These are phyloP conservation scores for Colletotrichum sp. DNA, from an alignment of 2,329 filamentous ascomycete species.

Conservation along the genomic window DNA sequence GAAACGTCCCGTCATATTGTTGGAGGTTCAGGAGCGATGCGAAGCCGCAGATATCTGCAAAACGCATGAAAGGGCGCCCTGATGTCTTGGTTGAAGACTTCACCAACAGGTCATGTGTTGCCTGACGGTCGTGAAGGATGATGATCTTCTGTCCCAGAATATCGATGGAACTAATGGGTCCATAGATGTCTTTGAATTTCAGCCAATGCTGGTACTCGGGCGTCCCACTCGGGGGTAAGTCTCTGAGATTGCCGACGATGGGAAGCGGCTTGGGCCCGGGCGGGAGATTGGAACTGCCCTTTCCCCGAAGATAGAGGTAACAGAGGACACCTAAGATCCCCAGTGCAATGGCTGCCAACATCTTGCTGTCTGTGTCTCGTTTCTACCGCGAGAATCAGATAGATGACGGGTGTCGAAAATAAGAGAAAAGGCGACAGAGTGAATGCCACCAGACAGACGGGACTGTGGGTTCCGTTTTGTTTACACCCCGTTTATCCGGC, in stretches of 20 bases:
- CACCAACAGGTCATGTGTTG: neutral
- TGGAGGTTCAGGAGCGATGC: neutral
- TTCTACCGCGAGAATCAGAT: neutral
- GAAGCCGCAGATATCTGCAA: neutral
- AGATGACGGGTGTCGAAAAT: neutral
- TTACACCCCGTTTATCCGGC: neutral
- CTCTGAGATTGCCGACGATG: constrained; percentile 49
- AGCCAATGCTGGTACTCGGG: constrained; percentile 39
- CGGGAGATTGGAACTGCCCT: neutral
- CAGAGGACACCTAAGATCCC: neutral
- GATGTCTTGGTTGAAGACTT: neutral
- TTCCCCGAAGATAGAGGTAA: neutral
- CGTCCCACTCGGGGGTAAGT: constrained; percentile 40
- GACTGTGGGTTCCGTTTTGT: neutral
- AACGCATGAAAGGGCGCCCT: neutral
- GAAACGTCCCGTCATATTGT: neutral
- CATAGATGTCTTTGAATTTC: constrained; percentile 36
- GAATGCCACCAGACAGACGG: neutral
- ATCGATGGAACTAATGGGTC: constrained; percentile 34
- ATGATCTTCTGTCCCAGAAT: constrained; percentile 44
- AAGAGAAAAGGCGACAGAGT: neutral
- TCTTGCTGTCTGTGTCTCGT: neutral
- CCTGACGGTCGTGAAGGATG: constrained; percentile 22
- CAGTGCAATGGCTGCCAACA: neutral
- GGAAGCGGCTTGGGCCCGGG: constrained; percentile 37